Evolutionary conservation across 495 filamentous ascomycete genomes (phyloP).

Genomic region (Daldinia bambusicola): DNA sequence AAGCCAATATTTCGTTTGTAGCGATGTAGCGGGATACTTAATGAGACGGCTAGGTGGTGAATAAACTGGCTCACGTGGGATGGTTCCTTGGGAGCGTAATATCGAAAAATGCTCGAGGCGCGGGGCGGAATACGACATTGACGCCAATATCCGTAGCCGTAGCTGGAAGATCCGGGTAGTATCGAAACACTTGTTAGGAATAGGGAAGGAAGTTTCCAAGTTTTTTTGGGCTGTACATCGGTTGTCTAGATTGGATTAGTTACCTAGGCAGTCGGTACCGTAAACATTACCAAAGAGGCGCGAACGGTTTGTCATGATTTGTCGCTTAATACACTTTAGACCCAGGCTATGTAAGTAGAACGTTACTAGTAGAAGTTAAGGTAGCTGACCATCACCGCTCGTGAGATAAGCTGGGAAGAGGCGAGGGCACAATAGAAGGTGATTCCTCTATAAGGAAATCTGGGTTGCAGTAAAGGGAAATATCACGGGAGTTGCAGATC

Average conservation of each 20-base stretch:
- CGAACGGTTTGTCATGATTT: constrained; percentile 31
- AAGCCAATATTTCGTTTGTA: constrained; percentile 15
- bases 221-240: constrained; percentile 1
- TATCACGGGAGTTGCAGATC: constrained; percentile 36
- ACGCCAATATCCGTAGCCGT: constrained; percentile 21
- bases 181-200: constrained; percentile 10
- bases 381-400: constrained; percentile 31
- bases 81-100: constrained; percentile 13
- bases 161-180: constrained; percentile 28
- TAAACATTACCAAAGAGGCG: constrained; percentile 12
- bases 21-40: constrained; percentile 9
- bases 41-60: constrained; percentile 24
- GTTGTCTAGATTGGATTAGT: constrained; percentile 28
- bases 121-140: constrained; percentile 20
- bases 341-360: constrained; percentile 20
- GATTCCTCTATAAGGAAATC: constrained; percentile 31
- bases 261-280: background rate
- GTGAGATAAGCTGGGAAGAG: constrained; percentile 32
- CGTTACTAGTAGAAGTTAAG: constrained; percentile 15
- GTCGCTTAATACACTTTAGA: constrained; percentile 7
- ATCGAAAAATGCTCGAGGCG: constrained; percentile 19
- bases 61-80: constrained; percentile 4
- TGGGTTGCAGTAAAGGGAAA: constrained; percentile 41
- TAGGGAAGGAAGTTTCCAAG: constrained; percentile 8
- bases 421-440: constrained; percentile 9